Evolutionary conservation across 805 yeast species (phyloP).

Genomic region (Clavispora phyllophila): DNA sequence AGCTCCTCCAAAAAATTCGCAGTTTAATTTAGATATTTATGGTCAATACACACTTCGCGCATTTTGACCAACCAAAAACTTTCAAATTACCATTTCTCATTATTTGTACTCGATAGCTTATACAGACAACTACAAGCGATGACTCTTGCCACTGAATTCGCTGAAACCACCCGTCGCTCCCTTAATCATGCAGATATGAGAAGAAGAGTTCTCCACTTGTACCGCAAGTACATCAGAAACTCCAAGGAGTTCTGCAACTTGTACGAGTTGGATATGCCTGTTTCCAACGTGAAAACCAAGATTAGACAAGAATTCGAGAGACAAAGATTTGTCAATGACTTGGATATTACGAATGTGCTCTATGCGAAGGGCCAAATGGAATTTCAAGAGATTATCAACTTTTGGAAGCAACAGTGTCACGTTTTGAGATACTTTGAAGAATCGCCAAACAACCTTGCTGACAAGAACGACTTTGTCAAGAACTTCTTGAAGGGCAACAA

Average conservation of each 20-base stretch:
- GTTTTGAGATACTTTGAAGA: conserved; percentile 75
- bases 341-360: conserved; percentile 61
- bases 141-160: conserved; percentile 79
- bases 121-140: conserved; percentile 13
- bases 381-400: conserved; percentile 79
- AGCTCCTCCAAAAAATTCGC: conserved; percentile 15
- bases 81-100: conserved; percentile 7
- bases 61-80: conserved; percentile 15
- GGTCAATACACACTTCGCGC: conserved; percentile 11
- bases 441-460: conserved; percentile 49
- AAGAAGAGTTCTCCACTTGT: conserved; percentile 59
- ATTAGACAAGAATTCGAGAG: conserved; percentile 88
- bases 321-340: conserved; percentile 65
- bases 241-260: conserved; percentile 55
- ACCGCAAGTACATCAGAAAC: conserved; percentile 67
- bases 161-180: conserved; percentile 71
- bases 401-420: conserved; percentile 88
- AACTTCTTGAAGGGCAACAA: conserved; percentile 65
- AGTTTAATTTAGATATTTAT: not conserved
- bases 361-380: conserved; percentile 86
- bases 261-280: conserved; percentile 73
- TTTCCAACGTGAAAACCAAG: conserved; percentile 73
- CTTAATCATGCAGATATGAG: conserved; percentile 57
- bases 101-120: not conserved
- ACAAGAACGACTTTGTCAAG: conserved; percentile 60